Percentiles rank a stretch among this genome's conserved stretches.
Conservation (phyloP, 2,329 filamentous ascomycete genomes). For the Diaporthe destruens region DNA sequence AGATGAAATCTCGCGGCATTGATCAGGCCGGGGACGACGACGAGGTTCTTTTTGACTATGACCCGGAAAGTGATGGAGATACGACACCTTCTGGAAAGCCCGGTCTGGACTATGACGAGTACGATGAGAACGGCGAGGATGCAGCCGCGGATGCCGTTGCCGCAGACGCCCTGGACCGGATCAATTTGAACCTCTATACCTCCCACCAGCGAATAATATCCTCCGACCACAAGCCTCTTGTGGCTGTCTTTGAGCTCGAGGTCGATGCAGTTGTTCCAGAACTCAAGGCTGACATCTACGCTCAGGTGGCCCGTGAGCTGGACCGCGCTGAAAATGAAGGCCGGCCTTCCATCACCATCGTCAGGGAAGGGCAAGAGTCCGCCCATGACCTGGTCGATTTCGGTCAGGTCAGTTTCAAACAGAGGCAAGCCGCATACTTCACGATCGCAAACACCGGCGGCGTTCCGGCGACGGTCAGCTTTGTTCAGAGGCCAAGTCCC, state of each 20-base stretch:
- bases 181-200: slow-evolving; percentile 76
- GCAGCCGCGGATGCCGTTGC: slow-evolving; percentile 66
- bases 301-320: slow-evolving; percentile 87
- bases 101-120: slow-evolving; percentile 72
- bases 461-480: slow-evolving; percentile 82
- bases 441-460: slow-evolving; percentile 94
- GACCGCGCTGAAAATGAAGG: slow-evolving; percentile 94
- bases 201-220: slow-evolving; percentile 92
- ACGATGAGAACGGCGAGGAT: slow-evolving; percentile 61
- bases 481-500: slow-evolving; percentile 77
- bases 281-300: slow-evolving; percentile 84
- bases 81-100: slow-evolving; percentile 54
- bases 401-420: slow-evolving; percentile 78
- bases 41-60: slow-evolving; percentile 88
- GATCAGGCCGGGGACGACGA: slow-evolving; percentile 82
- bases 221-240: slow-evolving; percentile 94
- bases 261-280: slow-evolving; percentile 90
- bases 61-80: slow-evolving; percentile 80
- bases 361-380: slow-evolving; percentile 73
- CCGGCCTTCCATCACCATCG: slow-evolving; percentile 83
- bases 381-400: slow-evolving; percentile 76
- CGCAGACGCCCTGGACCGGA: slow-evolving; percentile 67
- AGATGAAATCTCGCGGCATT: slow-evolving; percentile 85
- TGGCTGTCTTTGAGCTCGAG: slow-evolving; percentile 83
- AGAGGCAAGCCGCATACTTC: slow-evolving; percentile 73